These are phyloP conservation scores for Lipomyces yamadae DNA, from an alignment of 805 yeast species.

Conservation along the genomic window DNA sequence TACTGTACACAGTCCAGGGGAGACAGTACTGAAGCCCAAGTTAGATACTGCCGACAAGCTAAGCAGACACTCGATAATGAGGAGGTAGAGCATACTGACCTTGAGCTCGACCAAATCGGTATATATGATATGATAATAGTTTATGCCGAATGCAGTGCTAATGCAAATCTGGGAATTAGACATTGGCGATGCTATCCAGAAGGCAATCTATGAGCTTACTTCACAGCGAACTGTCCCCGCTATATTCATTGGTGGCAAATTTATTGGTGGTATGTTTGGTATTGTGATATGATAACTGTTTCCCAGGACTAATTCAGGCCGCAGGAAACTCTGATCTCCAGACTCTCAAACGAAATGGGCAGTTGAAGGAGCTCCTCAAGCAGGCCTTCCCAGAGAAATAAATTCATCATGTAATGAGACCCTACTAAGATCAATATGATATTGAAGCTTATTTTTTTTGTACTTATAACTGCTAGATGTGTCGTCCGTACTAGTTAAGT, in stretches of 20 bases:
- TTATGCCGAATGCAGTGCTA: constrained; percentile 8
- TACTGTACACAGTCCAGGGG: neutral
- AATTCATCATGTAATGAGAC: neutral
- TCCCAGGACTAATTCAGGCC: neutral
- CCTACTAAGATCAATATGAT: neutral
- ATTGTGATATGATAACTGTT: neutral
- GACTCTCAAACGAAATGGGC: constrained; percentile 63
- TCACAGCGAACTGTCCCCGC: constrained; percentile 96
- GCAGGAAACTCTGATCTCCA: constrained; percentile 76
- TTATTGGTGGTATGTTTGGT: constrained; percentile 75
- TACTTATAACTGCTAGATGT: neutral
- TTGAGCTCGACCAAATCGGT: constrained; percentile 43
- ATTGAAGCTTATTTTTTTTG: neutral
- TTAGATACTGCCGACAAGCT: constrained; percentile 50
- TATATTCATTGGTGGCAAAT: constrained; percentile 86
- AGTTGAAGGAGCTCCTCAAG: constrained; percentile 53
- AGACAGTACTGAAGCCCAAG: constrained; percentile 18
- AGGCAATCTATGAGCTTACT: constrained; percentile 72
- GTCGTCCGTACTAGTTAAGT: neutral
- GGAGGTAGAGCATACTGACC: constrained; percentile 52
- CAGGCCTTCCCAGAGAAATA: constrained; percentile 28
- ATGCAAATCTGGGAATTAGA: constrained; percentile 36
- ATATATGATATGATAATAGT: neutral
- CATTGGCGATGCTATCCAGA: constrained; percentile 85
- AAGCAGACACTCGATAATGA: constrained; percentile 50